phyloP scores from a whole-genome alignment of 495 filamentous ascomycete genomes.

The Aspergillus campestris region DNA sequence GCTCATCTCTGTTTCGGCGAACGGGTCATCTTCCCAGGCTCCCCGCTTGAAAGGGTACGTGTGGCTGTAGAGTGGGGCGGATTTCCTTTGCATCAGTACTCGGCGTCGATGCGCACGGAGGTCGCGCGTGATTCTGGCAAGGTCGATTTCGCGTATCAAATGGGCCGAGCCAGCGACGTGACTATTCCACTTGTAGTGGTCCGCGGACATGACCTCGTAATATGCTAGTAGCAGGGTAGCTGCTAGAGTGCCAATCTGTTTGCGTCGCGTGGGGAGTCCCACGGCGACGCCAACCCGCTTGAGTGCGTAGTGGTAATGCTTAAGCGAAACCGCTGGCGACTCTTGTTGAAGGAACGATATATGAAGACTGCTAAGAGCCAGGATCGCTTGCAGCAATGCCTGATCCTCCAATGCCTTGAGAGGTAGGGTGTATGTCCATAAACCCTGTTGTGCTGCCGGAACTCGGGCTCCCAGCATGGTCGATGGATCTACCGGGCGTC shows the following conservation, averaged over 20 bases:
- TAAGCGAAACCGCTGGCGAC: conserved; percentile 68
- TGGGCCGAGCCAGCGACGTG: conserved; percentile 81
- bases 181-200: conserved; percentile 92
- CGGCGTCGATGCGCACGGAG: conserved; percentile 46
- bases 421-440: conserved; percentile 86
- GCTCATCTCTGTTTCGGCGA: conserved; percentile 32
- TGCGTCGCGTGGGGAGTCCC: conserved; percentile 59
- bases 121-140: conserved; percentile 59
- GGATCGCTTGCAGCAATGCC: conserved; percentile 81
- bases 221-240: conserved; percentile 83
- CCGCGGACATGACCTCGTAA: conserved; percentile 91
- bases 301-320: conserved; percentile 85
- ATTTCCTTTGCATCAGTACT: conserved; percentile 13
- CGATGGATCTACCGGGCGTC: conserved; percentile 70
- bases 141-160: conserved; percentile 76
- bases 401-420: conserved; percentile 76
- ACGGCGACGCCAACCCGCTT: conserved; percentile 69
- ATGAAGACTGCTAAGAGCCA: conserved; percentile 81
- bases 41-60: conserved; percentile 10
- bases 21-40: conserved; percentile 31
- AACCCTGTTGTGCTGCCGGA: conserved; percentile 60
- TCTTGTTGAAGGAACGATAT: conserved; percentile 72
- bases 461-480: conserved; percentile 59
- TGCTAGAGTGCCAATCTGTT: conserved; percentile 72
- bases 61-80: too few relatives aligned